These are phyloP conservation scores for Curvularia sp. DNA, from an alignment of 2,329 filamentous ascomycete genomes.

Conservation along the genomic window DNA sequence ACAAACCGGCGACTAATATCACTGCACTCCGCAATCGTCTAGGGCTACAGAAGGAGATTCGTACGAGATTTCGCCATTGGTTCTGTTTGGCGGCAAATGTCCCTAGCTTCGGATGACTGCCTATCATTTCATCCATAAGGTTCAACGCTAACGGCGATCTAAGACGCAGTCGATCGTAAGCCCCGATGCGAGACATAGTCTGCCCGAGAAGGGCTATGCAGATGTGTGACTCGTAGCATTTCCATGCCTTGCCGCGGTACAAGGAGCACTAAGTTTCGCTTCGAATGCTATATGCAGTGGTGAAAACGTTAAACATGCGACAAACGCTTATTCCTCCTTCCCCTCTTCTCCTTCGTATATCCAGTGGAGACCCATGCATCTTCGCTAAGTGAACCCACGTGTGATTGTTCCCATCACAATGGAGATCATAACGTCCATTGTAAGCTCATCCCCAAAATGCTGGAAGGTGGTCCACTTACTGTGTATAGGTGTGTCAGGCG, in stretches of 20 bases:
- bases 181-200: slow-evolving; percentile 1
- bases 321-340: not conserved
- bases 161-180: slow-evolving; percentile 6
- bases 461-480: slow-evolving; percentile 1
- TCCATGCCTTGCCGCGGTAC: not conserved
- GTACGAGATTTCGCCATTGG: not conserved
- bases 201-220: slow-evolving; percentile 1
- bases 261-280: not conserved
- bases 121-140: slow-evolving; percentile 2
- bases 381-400: not conserved
- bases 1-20: not conserved
- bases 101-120: not conserved
- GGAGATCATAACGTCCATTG: slow-evolving; percentile 11
- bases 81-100: not conserved
- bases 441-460: not conserved
- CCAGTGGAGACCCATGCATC: slow-evolving; percentile 1
- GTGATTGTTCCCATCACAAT: slow-evolving; percentile 1
- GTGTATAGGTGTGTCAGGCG: slow-evolving; percentile 20
- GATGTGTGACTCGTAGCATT: not conserved
- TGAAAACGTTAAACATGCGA: slow-evolving; percentile 6
- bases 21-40: not conserved
- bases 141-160: slow-evolving; percentile 12
- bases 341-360: not conserved
- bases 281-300: slow-evolving; percentile 2
- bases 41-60: not conserved